A percentile compares a stretch with the other conserved stretches of the same genome.
Conservation (phyloP, 768 basidiomycete genomes). For the Obba rivulosa region DNA sequence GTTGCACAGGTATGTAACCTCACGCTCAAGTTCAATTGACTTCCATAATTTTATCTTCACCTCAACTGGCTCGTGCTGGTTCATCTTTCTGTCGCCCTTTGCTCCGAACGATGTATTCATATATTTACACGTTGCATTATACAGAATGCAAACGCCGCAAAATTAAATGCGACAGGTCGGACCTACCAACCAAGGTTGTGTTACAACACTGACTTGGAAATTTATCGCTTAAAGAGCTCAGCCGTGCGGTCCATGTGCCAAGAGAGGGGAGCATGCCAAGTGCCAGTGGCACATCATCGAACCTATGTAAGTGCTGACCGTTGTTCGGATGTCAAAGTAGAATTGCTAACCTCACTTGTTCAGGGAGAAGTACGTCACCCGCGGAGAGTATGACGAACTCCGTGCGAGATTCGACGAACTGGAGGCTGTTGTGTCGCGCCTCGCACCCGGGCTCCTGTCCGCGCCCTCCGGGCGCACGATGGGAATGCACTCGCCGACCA, state of each 20-base stretch:
- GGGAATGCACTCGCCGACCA: slow-evolving; percentile 11
- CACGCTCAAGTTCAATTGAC: no score
- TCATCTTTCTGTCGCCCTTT: slow-evolving; percentile 6
- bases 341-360: slow-evolving; percentile 3
- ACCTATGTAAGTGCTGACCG: slow-evolving; percentile 54
- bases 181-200: no score
- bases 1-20: slow-evolving; percentile 69
- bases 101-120: slow-evolving; percentile 3
- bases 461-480: slow-evolving; percentile 16
- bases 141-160: slow-evolving; percentile 82
- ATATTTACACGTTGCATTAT: slow-evolving; percentile 4
- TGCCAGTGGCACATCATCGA: slow-evolving; percentile 84
- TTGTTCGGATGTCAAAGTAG: neutral
- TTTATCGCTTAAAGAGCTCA: slow-evolving; percentile 47
- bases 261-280: slow-evolving; percentile 73
- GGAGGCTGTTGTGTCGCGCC: slow-evolving; percentile 44
- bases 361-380: slow-evolving; percentile 78
- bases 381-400: slow-evolving; percentile 73
- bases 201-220: slow-evolving; percentile 15
- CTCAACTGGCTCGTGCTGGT: slow-evolving; percentile 2
- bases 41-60: no score
- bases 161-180: slow-evolving; percentile 81
- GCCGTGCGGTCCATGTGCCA: slow-evolving; percentile 76
- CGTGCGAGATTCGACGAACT: slow-evolving; percentile 60
- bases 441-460: slow-evolving; percentile 16